A percentile compares a stretch with the other conserved stretches of the same genome.
These are phyloP conservation scores for Cordia subcordata DNA, from an alignment of 257 asterid species.

Conservation along the genomic window DNA sequence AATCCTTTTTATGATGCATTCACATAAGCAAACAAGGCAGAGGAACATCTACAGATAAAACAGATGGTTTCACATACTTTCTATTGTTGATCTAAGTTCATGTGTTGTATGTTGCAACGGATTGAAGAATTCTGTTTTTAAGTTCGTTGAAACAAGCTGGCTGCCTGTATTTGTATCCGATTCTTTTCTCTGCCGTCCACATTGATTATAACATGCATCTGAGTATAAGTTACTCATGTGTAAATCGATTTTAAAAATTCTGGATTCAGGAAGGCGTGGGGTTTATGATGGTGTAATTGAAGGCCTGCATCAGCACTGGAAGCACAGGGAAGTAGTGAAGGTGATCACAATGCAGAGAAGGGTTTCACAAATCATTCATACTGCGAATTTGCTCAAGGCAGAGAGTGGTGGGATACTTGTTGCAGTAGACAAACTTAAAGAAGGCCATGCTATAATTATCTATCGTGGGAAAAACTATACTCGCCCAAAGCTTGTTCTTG, in stretches of 20 bases:
- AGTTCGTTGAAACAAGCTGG: too few relatives aligned
- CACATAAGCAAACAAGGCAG: too few relatives aligned
- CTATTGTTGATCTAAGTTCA: too few relatives aligned
- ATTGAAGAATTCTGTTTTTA: too few relatives aligned
- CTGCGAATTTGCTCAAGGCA: constrained; percentile 59
- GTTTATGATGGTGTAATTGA: constrained; percentile 80
- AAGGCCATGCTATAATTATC: constrained; percentile 85
- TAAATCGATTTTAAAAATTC: neutral
- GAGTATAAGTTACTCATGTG: neutral
- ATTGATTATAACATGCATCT: neutral
- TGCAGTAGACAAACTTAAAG: constrained; percentile 66
- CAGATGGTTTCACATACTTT: too few relatives aligned
- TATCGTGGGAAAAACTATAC: constrained; percentile 91
- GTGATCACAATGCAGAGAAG: constrained; percentile 83
- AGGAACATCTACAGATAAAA: too few relatives aligned
- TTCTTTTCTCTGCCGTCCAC: neutral
- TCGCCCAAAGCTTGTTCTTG: constrained; percentile 49
- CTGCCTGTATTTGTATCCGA: neutral
- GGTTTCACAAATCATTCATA: constrained; percentile 53
- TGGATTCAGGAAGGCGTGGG: constrained; percentile 78
- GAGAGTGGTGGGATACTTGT: constrained; percentile 78
- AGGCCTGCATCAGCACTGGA: constrained; percentile 95
- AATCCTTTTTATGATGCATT: too few relatives aligned
- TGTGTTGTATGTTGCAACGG: too few relatives aligned
- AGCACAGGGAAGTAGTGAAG: constrained; percentile 83